phyloP scores from a whole-genome alignment of 352 stramenopile species.

The Globisporangium cylindrosporum region DNA sequence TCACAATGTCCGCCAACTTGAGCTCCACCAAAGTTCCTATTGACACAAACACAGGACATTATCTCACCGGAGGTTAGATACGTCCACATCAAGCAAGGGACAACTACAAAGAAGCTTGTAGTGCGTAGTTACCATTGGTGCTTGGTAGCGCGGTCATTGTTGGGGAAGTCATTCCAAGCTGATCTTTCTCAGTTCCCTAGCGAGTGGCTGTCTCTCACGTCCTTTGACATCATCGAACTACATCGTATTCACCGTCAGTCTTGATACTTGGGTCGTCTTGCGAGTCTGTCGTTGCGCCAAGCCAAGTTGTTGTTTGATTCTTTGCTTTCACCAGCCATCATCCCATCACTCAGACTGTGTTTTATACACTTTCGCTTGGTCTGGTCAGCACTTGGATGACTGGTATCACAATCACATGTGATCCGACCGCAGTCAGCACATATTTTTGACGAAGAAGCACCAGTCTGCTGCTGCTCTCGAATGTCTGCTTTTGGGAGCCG shows the following conservation, averaged over 20 bases:
- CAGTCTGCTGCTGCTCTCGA: conserved; percentile 39
- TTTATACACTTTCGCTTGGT: not conserved
- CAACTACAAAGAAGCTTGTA: not conserved
- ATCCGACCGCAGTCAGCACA: conserved; percentile 51
- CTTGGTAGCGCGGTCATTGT: not conserved
- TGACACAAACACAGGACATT: too few species aligned
- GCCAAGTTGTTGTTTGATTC: not conserved
- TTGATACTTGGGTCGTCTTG: conserved; percentile 3
- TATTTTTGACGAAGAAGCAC: conserved; percentile 23
- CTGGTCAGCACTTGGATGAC: not conserved
- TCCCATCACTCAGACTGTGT: not conserved
- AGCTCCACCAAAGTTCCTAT: not conserved
- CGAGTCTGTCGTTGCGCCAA: not conserved
- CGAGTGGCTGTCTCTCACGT: not conserved
- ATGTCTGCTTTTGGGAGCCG: conserved; percentile 57
- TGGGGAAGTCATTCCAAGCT: not conserved
- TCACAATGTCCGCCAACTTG: not conserved
- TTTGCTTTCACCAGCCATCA: not conserved
- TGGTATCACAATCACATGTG: conserved; percentile 39
- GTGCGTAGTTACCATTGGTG: not conserved
- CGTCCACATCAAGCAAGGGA: too few species aligned
- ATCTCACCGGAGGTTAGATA: too few species aligned
- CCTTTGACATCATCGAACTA: not conserved
- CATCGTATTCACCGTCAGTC: not conserved
- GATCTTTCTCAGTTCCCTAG: not conserved